Percentiles rank a stretch among this genome's conserved stretches.
phyloP scores from a whole-genome alignment of 1,284 basidiomycete genomes.

The Gastroboletus turbinatus region DNA sequence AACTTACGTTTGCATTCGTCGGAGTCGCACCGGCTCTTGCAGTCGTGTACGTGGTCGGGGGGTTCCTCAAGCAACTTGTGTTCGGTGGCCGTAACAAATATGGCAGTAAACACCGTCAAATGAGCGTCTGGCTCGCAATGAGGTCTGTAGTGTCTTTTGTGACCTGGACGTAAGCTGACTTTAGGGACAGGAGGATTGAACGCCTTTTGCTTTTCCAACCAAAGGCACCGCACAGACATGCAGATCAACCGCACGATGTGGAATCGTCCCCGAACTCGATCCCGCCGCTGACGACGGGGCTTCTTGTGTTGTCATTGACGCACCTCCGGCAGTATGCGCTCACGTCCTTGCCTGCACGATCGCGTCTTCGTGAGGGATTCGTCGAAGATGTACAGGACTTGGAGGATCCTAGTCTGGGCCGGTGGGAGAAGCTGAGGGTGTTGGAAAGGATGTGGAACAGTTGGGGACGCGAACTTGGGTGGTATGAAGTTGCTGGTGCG shows the following conservation, averaged over 20 bases:
- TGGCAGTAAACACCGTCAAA: constrained; percentile 51
- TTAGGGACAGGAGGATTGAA: constrained; percentile 61
- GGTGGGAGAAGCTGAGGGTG: constrained; percentile 72
- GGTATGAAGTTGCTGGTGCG: constrained; percentile 38
- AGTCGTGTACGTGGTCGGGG: constrained; percentile 71
- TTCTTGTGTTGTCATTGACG: constrained; percentile 72
- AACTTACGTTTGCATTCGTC: constrained; percentile 96
- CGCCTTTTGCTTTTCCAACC: constrained; percentile 62
- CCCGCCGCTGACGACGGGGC: constrained; percentile 63
- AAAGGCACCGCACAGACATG: constrained; percentile 15
- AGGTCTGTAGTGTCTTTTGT: constrained; percentile 40
- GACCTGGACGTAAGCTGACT: constrained; percentile 7
- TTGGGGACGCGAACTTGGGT: constrained; percentile 69
- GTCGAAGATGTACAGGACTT: constrained; percentile 84
- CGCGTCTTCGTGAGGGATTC: constrained; percentile 73
- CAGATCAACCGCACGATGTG: constrained; percentile 6
- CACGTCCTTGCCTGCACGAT: constrained; percentile 50
- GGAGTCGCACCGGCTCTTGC: constrained; percentile 91
- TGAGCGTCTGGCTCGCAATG: constrained; percentile 61
- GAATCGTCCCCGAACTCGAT: constrained; percentile 32
- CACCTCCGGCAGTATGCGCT: constrained; percentile 66
- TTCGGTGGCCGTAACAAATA: constrained; percentile 43
- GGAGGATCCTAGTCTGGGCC: constrained; percentile 69
- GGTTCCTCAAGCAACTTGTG: constrained; percentile 41
- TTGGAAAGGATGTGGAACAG: constrained; percentile 90